Conservation (phyloP, 148 eudicot species). For the Rheum nobile region DNA sequence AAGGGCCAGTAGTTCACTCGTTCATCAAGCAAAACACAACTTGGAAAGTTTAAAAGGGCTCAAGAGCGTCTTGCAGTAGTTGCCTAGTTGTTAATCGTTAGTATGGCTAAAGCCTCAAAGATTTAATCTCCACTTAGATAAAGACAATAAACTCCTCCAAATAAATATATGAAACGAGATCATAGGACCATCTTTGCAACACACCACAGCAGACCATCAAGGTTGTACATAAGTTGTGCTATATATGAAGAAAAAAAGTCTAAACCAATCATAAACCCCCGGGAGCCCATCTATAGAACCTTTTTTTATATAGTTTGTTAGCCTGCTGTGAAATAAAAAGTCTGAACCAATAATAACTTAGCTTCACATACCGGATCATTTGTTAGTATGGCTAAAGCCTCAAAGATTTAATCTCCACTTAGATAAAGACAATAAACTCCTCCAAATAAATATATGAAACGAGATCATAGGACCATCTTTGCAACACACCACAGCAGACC, state of each 20-base stretch:
- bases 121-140: background rate
- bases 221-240: too few species aligned
- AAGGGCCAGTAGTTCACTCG: background rate
- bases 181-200: background rate
- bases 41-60: background rate
- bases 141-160: background rate
- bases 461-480: background rate
- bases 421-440: background rate
- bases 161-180: background rate
- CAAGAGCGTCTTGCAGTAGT: background rate
- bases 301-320: background rate
- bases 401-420: background rate
- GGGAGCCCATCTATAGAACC: background rate
- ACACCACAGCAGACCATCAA: background rate
- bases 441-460: background rate
- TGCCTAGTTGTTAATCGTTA: background rate
- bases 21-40: background rate
- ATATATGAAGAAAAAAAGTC: background rate
- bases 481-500: background rate
- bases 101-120: background rate
- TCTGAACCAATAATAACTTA: background rate
- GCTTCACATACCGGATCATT: constrained; percentile 56
- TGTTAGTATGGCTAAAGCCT: constrained; percentile 12
- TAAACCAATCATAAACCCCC: background rate
- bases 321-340: background rate